Evolutionary conservation across 2,329 filamentous ascomycete genomes (phyloP), one percentile per base, ranked within the genome.

Genomic region (Gaeumannomyces tritici): DNA sequence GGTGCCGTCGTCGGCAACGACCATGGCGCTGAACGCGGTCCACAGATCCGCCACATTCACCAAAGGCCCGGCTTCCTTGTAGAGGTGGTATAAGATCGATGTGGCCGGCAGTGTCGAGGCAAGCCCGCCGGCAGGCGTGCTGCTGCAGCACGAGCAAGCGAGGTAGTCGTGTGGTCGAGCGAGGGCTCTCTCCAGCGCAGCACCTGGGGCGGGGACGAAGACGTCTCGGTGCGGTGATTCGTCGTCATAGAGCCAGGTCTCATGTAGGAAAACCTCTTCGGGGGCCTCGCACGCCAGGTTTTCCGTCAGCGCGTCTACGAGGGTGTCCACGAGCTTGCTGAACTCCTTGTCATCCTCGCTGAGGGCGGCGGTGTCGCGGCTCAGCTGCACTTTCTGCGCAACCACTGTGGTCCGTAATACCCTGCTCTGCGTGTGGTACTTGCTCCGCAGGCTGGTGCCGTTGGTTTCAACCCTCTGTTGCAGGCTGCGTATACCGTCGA

Each of bases 31-130:
- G 73, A 91, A 96, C 4, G 91, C 89, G 15, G 85, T 83, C 89
- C 89, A 93, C 58, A 95, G 72, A 75, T 96, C 91, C 35, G 85
- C 88, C 59, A 89, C 86, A 68, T 95, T 95, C 73, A 95, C 87
- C 63, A 93, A 77, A 11, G 82, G 83, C 0, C 90, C 89, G 0
- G 89, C 88, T 72, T 96, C 90, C 18, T 89, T 79, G 71, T 93
- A 93, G 59, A 95, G 76, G 68, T 90, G 89, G 70, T 93, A 95
- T 29, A 95, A 70, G 35, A 93, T 85, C 1, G 89, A 83, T 6
- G 89, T 89, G 1, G 87, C 80, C 4, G 90, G 90, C 62, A 91
- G 77, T 1, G 83, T 87, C 2, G 85, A 76, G 55, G 80, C 79
- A 12, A 89, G 74, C 0, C 80, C 80, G 27, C 77, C 79, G 13